phyloP scores from a whole-genome alignment of 805 yeast species.

The Yamadazyma insecticola region DNA sequence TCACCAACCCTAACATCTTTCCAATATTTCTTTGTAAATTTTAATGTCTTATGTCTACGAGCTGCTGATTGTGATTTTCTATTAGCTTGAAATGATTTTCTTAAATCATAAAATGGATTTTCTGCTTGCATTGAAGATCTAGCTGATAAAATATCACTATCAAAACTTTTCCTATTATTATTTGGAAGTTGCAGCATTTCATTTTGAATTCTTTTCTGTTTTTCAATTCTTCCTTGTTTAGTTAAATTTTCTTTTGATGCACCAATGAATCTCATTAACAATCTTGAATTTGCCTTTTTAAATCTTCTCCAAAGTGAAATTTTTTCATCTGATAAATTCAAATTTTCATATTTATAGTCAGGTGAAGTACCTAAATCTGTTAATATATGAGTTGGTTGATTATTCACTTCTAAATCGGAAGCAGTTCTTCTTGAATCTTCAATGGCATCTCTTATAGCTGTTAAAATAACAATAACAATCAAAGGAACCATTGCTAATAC shows the following conservation, averaged over 20 bases:
- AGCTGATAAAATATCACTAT: slow-evolving; percentile 20
- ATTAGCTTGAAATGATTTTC: slow-evolving; percentile 6
- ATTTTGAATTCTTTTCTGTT: slow-evolving; percentile 7
- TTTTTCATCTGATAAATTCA: slow-evolving; percentile 59
- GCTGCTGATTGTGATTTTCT: slow-evolving; percentile 3
- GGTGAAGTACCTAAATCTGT: slow-evolving; percentile 20
- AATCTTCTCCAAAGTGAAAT: slow-evolving; percentile 66
- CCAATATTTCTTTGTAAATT: slow-evolving; percentile 46
- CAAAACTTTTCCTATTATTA: slow-evolving; percentile 26
- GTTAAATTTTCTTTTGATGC: slow-evolving; percentile 26
- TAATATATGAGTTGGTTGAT: slow-evolving; percentile 65
- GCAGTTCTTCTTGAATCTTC: slow-evolving; percentile 76
- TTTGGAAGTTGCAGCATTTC: slow-evolving; percentile 5
- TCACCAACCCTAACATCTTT: slow-evolving; percentile 75
- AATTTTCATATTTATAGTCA: slow-evolving; percentile 37
- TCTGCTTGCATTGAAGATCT: slow-evolving; percentile 11
- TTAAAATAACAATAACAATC: slow-evolving; percentile 68
- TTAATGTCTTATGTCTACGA: slow-evolving; percentile 17
- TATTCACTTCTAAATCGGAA: slow-evolving; percentile 70
- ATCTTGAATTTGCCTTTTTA: slow-evolving; percentile 47
- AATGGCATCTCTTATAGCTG: slow-evolving; percentile 75
- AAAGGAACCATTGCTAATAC: slow-evolving; percentile 72
- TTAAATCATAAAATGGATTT: slow-evolving; percentile 11
- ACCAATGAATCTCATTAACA: slow-evolving; percentile 22
- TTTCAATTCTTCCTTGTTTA: slow-evolving; percentile 31